These are phyloP conservation scores for Colletotrichum orchidophilum DNA, from an alignment of 2,329 filamentous ascomycete genomes.

Conservation along the genomic window DNA sequence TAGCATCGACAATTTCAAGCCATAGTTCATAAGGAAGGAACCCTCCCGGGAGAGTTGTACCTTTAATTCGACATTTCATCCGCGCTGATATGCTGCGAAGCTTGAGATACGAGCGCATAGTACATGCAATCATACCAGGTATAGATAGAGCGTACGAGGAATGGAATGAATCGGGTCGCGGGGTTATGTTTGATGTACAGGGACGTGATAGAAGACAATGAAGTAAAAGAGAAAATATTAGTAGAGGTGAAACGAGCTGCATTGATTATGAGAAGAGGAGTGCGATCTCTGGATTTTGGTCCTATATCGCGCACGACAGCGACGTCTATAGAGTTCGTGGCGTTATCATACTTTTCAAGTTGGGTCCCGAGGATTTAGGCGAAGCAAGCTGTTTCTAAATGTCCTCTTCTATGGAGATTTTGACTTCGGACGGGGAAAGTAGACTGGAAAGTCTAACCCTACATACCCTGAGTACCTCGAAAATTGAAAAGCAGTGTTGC, in stretches of 20 bases:
- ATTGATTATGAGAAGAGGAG: not conserved
- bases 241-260: not conserved
- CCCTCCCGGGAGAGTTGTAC: not conserved
- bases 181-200: not conserved
- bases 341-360: not conserved
- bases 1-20: not conserved
- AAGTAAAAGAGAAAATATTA: not conserved
- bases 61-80: not conserved
- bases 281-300: rapidly evolving
- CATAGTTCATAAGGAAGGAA: not conserved
- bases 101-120: not conserved
- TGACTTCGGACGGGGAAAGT: not conserved
- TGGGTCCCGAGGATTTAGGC: not conserved
- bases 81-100: not conserved
- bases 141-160: too few relatives aligned
- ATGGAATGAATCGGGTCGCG: not conserved
- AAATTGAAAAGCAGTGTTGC: not conserved
- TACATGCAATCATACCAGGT: too few relatives aligned
- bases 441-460: not conserved
- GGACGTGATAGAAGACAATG: not conserved
- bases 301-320: too few relatives aligned
- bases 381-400: not conserved
- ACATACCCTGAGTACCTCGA: not conserved
- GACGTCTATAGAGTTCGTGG: not conserved
- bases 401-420: not conserved